A percentile compares a stretch with the other conserved stretches of the same genome.
Evolutionary conservation across 2,329 filamentous ascomycete species (phyloP).

Genomic region (Verticillium tricorpus): DNA sequence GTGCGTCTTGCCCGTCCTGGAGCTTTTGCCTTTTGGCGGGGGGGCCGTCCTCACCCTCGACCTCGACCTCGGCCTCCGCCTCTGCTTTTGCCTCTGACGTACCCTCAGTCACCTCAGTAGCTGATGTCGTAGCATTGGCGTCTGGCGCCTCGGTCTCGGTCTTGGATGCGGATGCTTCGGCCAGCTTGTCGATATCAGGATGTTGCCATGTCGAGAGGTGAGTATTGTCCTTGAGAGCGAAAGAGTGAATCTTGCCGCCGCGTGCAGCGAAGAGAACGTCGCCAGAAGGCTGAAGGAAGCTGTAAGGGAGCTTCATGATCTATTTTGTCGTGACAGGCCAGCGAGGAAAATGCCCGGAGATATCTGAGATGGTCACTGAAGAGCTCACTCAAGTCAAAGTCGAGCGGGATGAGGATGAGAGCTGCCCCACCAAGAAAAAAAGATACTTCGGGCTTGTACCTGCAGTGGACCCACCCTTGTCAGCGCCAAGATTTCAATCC

Average conservation of each 20-base stretch:
- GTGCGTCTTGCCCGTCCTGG: slow-evolving; percentile 9
- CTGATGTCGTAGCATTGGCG: slow-evolving; percentile 9
- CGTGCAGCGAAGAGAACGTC: slow-evolving; percentile 67
- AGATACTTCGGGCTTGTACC: slow-evolving; percentile 22
- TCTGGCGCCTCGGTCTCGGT: slow-evolving; percentile 17
- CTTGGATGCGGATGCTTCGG: slow-evolving; percentile 16
- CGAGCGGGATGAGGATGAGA: neutral
- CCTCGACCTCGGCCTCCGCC: slow-evolving; percentile 15
- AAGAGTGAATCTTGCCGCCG: slow-evolving; percentile 66
- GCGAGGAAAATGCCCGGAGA: neutral
- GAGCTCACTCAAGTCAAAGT: neutral
- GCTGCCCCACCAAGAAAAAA: slow-evolving; percentile 20
- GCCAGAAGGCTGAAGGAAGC: slow-evolving; percentile 51
- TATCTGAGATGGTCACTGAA: neutral
- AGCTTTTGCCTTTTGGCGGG: slow-evolving; percentile 39
- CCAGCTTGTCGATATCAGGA: slow-evolving; percentile 31
- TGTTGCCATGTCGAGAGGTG: slow-evolving; percentile 60
- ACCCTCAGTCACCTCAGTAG: slow-evolving; percentile 15
- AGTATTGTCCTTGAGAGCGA: slow-evolving; percentile 53
- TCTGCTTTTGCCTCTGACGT: slow-evolving; percentile 21
- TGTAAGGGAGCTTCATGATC: slow-evolving; percentile 57
- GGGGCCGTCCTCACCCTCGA: slow-evolving; percentile 21
- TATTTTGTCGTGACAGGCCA: neutral
- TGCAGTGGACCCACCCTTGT: neutral
- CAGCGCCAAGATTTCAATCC: slow-evolving; percentile 9